A percentile compares a stretch with the other conserved stretches of the same genome.
Conservation (phyloP, 2,329 filamentous ascomycete genomes). For the Mycosphaerelloides madeirae region DNA sequence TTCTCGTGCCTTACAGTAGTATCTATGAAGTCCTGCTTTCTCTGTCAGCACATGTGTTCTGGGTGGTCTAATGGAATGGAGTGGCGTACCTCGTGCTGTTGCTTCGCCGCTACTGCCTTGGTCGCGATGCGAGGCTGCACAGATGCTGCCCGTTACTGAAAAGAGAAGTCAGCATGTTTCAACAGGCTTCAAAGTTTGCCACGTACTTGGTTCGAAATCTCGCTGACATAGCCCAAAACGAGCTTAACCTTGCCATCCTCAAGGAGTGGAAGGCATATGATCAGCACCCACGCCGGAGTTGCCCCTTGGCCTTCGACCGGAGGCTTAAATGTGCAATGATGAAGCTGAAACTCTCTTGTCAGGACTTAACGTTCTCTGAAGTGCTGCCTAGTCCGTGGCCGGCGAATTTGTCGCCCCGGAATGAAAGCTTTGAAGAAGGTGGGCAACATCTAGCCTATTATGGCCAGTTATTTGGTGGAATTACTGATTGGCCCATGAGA, state of each 20-base stretch:
- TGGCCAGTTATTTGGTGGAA: conserved; percentile 24
- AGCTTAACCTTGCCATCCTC: conserved; percentile 23
- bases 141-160: conserved; percentile 33
- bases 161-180: no score
- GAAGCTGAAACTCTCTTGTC: conserved; percentile 15
- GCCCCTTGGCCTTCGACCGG: conserved; percentile 6
- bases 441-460: conserved; percentile 7
- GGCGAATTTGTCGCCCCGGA: conserved; percentile 1
- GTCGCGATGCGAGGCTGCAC: conserved; percentile 18
- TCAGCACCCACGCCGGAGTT: conserved; percentile 17
- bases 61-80: no score
- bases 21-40: conserved; percentile 31
- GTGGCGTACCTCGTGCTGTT: no score
- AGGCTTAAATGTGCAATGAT: conserved; percentile 12
- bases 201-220: no score
- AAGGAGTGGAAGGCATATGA: conserved; percentile 12
- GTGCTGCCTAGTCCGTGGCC: not conserved
- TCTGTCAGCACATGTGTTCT: no score
- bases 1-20: no score
- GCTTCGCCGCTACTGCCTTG: conserved; percentile 26
- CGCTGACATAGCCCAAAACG: conserved; percentile 37
- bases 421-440: no score
- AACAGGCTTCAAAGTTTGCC: no score
- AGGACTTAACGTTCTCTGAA: not conserved
- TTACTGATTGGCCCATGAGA: conserved; percentile 38